phyloP scores from a whole-genome alignment of 441 rosid species.

The Sinapis alba region DNA sequence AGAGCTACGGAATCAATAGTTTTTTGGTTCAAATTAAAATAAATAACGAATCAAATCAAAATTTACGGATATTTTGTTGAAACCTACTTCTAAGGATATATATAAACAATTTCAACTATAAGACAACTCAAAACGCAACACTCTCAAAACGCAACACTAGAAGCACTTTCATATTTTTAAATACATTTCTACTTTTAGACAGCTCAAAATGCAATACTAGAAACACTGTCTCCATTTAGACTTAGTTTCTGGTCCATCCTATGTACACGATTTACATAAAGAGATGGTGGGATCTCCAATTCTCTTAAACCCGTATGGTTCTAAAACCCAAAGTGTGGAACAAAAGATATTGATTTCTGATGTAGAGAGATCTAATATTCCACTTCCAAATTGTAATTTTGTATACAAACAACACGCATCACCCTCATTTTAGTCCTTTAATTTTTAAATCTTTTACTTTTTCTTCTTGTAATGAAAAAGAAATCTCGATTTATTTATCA shows the following conservation, averaged over 20 bases:
- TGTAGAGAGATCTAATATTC: conserved; percentile 33
- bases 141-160: background rate
- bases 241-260: conserved; percentile 21
- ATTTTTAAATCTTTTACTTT: background rate
- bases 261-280: background rate
- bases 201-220: conserved; percentile 26
- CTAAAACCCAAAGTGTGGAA: conserved; percentile 31
- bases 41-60: no score
- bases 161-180: background rate
- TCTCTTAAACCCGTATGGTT: conserved; percentile 27
- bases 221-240: conserved; percentile 1
- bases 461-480: background rate
- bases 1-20: no score
- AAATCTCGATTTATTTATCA: conserved; percentile 7
- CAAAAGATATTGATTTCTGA: conserved; percentile 34
- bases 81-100: background rate
- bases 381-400: conserved; percentile 35
- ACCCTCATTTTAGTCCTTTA: conserved; percentile 30
- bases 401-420: conserved; percentile 36
- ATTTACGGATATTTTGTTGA: no score
- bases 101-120: background rate
- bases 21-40: no score
- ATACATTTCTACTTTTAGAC: background rate
- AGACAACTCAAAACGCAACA: conserved; percentile 3
- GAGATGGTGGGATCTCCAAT: conserved; percentile 33